Evolutionary conservation across 139 green algal genomes (phyloP).

Genomic region (Desmodesmus armatus): DNA sequence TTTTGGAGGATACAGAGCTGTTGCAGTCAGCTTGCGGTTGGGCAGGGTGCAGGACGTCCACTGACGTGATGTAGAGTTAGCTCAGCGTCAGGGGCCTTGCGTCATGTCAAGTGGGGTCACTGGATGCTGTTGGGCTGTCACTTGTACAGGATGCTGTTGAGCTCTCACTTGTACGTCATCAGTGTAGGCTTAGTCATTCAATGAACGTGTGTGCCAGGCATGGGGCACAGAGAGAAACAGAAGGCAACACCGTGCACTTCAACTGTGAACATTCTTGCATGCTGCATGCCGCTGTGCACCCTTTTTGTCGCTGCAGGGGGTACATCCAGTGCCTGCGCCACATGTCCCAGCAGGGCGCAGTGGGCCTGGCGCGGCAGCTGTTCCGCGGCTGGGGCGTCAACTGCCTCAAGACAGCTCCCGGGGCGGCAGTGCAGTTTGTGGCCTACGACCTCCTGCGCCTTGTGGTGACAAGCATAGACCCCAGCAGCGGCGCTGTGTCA

Average conservation of each 20-base stretch:
- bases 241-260: not conserved
- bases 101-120: too few relatives aligned
- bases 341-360: slow-evolving; percentile 50
- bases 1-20: too few relatives aligned
- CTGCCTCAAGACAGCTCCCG: slow-evolving; percentile 62
- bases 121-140: too few relatives aligned
- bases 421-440: slow-evolving; percentile 73
- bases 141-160: too few relatives aligned
- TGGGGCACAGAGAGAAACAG: not conserved
- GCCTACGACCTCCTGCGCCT: slow-evolving; percentile 68
- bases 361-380: slow-evolving; percentile 48
- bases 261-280: not conserved
- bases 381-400: slow-evolving; percentile 68
- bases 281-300: not conserved
- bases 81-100: too few relatives aligned
- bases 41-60: too few relatives aligned
- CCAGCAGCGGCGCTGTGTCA: slow-evolving; percentile 58
- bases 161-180: too few relatives aligned
- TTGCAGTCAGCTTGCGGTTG: too few relatives aligned
- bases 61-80: too few relatives aligned
- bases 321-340: slow-evolving; percentile 58
- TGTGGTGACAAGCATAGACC: slow-evolving; percentile 58
- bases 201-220: too few relatives aligned
- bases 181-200: too few relatives aligned
- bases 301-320: not conserved